Evolutionary conservation across 768 basidiomycete genomes (phyloP).

Genomic region (Lentinula sp.): DNA sequence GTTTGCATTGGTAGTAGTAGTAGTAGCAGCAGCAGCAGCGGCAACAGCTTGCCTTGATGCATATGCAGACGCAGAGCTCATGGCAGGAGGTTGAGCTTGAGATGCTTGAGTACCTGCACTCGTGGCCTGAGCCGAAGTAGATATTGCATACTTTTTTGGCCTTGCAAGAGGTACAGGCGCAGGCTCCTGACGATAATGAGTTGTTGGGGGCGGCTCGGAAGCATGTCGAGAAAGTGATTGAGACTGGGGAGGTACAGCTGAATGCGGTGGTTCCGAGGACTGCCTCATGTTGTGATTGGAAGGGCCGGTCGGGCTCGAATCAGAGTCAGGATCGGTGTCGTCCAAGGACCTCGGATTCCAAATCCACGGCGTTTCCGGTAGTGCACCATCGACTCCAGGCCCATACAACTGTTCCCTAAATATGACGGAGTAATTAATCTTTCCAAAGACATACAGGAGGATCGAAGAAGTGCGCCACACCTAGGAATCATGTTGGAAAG

Average conservation of each 20-base stretch:
- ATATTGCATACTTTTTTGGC: neutral
- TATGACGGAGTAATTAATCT: neutral
- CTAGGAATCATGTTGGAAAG: constrained; percentile 59
- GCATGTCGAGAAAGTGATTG: constrained; percentile 6
- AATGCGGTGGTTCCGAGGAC: constrained; percentile 14
- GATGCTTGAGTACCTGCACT: constrained; percentile 7
- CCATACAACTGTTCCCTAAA: constrained; percentile 26
- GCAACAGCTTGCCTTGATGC: neutral
- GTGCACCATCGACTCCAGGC: constrained; percentile 25
- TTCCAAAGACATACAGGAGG: neutral
- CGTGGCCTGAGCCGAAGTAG: neutral
- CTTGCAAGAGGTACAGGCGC: neutral
- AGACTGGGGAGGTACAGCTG: constrained; percentile 12
- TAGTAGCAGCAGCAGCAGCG: neutral
- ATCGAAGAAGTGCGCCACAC: constrained; percentile 30
- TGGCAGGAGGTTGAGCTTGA: neutral
- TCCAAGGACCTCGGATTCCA: constrained; percentile 54
- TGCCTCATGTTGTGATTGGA: constrained; percentile 8
- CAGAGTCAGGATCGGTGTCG: constrained; percentile 19
- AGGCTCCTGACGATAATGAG: constrained; percentile 6
- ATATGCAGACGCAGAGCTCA: constrained; percentile 9
- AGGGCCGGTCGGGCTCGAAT: constrained; percentile 7
- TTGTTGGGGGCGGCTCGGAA: constrained; percentile 20
- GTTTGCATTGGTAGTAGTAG: constrained; percentile 4
- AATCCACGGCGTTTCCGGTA: constrained; percentile 61